Evolutionary conservation across 495 filamentous ascomycete species (phyloP).

Genomic region (Elaphomyces granulatus): DNA sequence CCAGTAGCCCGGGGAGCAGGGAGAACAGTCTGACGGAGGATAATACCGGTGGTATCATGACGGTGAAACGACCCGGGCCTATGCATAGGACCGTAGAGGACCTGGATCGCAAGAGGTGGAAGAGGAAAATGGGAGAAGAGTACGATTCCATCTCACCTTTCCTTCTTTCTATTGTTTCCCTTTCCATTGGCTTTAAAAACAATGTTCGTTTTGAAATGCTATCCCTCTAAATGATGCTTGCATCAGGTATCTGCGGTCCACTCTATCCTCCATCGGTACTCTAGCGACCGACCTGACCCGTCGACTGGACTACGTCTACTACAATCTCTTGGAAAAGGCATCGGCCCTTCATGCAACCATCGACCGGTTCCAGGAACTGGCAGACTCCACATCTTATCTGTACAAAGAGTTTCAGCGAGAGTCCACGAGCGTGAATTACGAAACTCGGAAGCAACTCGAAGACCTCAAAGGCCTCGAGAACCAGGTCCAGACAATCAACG

Average conservation of each 20-base stretch:
- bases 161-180: background rate
- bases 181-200: too few species aligned
- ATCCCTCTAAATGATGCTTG: background rate
- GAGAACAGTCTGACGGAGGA: conserved; percentile 21
- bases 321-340: conserved; percentile 66
- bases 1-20: conserved; percentile 16
- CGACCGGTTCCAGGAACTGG: conserved; percentile 52
- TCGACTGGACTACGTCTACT: conserved; percentile 76
- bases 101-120: conserved; percentile 25
- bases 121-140: conserved; percentile 34
- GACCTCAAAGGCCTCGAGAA: conserved; percentile 53
- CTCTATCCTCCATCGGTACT: conserved; percentile 25
- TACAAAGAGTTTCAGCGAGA: conserved; percentile 48
- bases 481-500: conserved; percentile 51
- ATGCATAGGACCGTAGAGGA: conserved; percentile 31
- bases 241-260: conserved; percentile 25
- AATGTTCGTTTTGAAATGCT: too few species aligned
- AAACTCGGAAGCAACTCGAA: conserved; percentile 50
- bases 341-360: conserved; percentile 54
- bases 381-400: conserved; percentile 43
- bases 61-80: conserved; percentile 22
- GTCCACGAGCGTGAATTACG: conserved; percentile 41
- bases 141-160: conserved; percentile 13
- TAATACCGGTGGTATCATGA: conserved; percentile 19
- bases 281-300: conserved; percentile 45